phyloP scores from a whole-genome alignment of 2,329 filamentous ascomycete genomes.

The Alternaria hordeiaustralica region DNA sequence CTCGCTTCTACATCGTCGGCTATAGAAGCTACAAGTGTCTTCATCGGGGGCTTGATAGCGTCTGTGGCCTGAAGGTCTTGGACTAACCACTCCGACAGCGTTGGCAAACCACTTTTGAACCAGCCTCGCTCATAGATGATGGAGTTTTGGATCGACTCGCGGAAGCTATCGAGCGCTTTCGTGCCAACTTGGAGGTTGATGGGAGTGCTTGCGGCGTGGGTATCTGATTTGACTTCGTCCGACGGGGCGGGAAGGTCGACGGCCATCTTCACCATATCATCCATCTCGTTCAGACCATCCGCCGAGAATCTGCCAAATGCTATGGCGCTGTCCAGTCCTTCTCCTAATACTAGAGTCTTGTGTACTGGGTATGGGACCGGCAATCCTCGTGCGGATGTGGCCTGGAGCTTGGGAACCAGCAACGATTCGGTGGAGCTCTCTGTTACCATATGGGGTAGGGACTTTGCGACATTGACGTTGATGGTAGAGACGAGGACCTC shows the following conservation, averaged over 20 bases:
- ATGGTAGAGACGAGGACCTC: conserved; percentile 67
- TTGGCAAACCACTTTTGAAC: conserved; percentile 73
- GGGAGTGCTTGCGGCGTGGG: conserved; percentile 35
- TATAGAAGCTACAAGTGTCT: conserved; percentile 70
- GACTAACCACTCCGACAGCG: conserved; percentile 69
- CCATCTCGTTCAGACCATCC: conserved; percentile 45
- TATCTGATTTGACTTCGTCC: conserved; percentile 43
- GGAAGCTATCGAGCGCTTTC: conserved; percentile 70
- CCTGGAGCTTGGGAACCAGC: conserved; percentile 76
- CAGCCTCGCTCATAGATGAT: conserved; percentile 76
- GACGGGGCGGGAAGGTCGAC: conserved; percentile 61
- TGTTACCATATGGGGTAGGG: conserved; percentile 26
- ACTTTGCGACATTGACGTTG: conserved; percentile 52
- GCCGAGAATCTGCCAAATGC: conserved; percentile 54
- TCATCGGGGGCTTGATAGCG: conserved; percentile 69
- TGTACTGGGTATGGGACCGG: conserved; percentile 84
- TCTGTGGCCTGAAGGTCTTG: conserved; percentile 43
- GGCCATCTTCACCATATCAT: conserved; percentile 60
- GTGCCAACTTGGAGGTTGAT: conserved; percentile 70
- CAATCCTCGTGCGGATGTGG: conserved; percentile 68
- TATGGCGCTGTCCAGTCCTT: conserved; percentile 73
- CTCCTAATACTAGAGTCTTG: conserved; percentile 74
- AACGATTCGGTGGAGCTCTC: conserved; percentile 67
- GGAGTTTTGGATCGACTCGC: conserved; percentile 72
- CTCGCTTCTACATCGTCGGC: conserved; percentile 61